These are phyloP conservation scores for Torrubiellomyces zombiae DNA, from an alignment of 2,329 filamentous ascomycete species.

Conservation along the genomic window DNA sequence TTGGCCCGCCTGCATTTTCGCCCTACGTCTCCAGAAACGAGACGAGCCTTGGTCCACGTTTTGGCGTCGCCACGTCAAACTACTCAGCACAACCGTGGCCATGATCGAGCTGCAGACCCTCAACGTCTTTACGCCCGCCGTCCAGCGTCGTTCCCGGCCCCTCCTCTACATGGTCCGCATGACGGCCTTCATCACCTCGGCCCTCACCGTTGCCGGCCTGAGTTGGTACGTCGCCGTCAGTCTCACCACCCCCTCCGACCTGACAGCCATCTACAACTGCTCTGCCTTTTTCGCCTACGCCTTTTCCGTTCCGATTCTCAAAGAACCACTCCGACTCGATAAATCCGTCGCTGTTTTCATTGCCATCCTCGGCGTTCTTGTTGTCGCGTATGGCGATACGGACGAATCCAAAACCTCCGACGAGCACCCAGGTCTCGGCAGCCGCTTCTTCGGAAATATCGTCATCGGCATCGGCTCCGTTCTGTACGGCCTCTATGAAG, in stretches of 20 bases:
- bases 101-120: constrained; percentile 77
- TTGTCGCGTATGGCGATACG: constrained; percentile 87
- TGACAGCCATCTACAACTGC: constrained; percentile 98
- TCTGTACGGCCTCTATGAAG: constrained; percentile 92
- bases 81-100: constrained; percentile 40
- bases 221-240: constrained; percentile 95
- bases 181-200: constrained; percentile 67
- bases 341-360: constrained; percentile 78
- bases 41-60: constrained; percentile 68
- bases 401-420: constrained; percentile 19
- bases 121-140: constrained; percentile 34
- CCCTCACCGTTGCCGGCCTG: constrained; percentile 76
- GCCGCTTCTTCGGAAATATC: constrained; percentile 68
- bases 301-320: constrained; percentile 79
- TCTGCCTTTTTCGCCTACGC: constrained; percentile 97
- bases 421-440: constrained; percentile 25
- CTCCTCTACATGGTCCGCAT: constrained; percentile 59
- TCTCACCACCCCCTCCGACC: constrained; percentile 78
- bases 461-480: constrained; percentile 84
- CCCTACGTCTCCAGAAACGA: constrained; percentile 66
- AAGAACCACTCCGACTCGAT: constrained; percentile 66
- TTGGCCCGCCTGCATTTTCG: constrained; percentile 69
- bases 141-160: constrained; percentile 22
- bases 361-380: constrained; percentile 74
- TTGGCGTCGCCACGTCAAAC: constrained; percentile 49